Conservation (phyloP, 2,329 filamentous ascomycete species). For the Apiospora arundinis region DNA sequence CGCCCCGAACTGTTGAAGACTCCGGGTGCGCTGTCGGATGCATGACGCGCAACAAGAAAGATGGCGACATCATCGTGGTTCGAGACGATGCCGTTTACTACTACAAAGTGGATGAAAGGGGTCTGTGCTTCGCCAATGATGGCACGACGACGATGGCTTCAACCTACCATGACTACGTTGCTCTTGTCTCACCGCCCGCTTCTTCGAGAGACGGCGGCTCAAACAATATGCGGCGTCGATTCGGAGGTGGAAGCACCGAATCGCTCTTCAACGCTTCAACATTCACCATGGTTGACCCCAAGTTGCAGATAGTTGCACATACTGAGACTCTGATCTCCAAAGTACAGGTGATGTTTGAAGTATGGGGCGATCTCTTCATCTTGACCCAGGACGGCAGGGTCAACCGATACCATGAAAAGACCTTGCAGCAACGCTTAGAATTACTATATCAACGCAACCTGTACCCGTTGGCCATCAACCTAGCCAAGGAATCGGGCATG, state of each 20-base stretch:
- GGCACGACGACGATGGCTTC: constrained; percentile 83
- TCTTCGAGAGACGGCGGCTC: constrained; percentile 58
- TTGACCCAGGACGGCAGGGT: constrained; percentile 92
- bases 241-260: constrained; percentile 75
- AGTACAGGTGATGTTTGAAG: constrained; percentile 78
- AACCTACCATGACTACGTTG: constrained; percentile 85
- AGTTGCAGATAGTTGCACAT: constrained; percentile 88
- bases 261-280: constrained; percentile 85
- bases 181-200: constrained; percentile 78
- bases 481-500: constrained; percentile 88
- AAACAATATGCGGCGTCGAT: constrained; percentile 70
- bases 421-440: constrained; percentile 87
- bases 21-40: constrained; percentile 91
- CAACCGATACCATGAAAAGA: constrained; percentile 88
- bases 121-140: constrained; percentile 89
- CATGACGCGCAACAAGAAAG: constrained; percentile 84
- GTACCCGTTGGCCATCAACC: constrained; percentile 87
- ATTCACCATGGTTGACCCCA: constrained; percentile 90
- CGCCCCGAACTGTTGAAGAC: constrained; percentile 88
- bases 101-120: constrained; percentile 84
- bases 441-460: constrained; percentile 94
- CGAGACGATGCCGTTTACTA: constrained; percentile 96
- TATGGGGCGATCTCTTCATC: constrained; percentile 94
- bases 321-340: constrained; percentile 84
- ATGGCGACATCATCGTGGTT: constrained; percentile 88